Evolutionary conservation across 1,284 basidiomycete species (phyloP), one percentile per base, ranked within the genome.

Genomic region (Naganishia sp.): DNA sequence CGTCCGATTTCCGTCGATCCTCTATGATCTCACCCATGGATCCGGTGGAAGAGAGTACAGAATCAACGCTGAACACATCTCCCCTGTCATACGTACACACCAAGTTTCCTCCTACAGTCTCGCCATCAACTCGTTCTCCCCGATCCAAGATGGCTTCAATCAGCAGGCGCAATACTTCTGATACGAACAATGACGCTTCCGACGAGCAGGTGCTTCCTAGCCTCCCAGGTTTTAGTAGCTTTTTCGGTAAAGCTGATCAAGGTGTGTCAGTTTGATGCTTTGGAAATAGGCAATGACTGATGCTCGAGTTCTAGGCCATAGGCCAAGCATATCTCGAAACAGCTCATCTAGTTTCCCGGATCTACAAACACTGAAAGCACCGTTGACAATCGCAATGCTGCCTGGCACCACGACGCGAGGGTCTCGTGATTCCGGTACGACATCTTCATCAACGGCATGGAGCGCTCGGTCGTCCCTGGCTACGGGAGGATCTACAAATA

Each of bases 221-320:
- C 33, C 44, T 68, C 13, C 68, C 68, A 18, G 68, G 68, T 3
- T 63, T 68, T 46, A 63, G 63, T n/a, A 43, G 43, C 11, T 44
- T 68, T 33, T 68, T 68, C 46, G 64, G 57, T 7, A 44, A 57
- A 23, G 39, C 23, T 9, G 64, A 66, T 44, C 3, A 48, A 25
- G 67, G 67, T 68, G 21, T 36, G 66, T 68, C 16, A 7, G 36
- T 13, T 9, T 39, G 13, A 13, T 10, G 36, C 6, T 13, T 39
- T 13, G 10, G 7, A 7, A 7, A 39, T 39, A 39, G 7, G 13
- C 13, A 7, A 39, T 39, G 2, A 13, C 36, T 39, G 36, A 39
- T n/a, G 6, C 43, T 21, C 16, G 45, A 6, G 11, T 6, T 23
- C 3, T 45, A 48, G 42, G 25, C 15, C 39, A 46, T 21, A 33